phyloP scores from a whole-genome alignment of 2,329 filamentous ascomycete genomes.

The Achaetomium macrosporum region DNA sequence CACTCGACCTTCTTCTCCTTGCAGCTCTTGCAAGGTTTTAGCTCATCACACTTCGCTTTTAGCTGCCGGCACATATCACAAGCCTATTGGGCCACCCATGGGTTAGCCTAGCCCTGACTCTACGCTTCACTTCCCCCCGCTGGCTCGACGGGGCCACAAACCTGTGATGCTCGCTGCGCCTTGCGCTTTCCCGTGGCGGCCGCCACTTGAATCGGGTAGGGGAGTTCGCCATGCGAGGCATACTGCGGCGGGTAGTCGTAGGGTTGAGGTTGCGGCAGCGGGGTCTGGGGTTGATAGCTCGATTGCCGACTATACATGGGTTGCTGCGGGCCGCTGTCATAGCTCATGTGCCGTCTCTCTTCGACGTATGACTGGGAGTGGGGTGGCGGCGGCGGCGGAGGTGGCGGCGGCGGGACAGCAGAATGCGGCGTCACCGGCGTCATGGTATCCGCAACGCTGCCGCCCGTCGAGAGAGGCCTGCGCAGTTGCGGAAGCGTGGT shows the following conservation, averaged over 20 bases:
- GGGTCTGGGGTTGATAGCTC: conserved; percentile 38
- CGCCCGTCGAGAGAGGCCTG: conserved; percentile 49
- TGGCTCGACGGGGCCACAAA: conserved; percentile 25
- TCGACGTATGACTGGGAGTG: conserved; percentile 38
- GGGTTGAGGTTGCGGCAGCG: conserved; percentile 33
- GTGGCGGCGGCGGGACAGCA: conserved; percentile 21
- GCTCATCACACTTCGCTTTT: conserved; percentile 90
- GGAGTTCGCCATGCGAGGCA: conserved; percentile 33
- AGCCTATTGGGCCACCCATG: conserved; percentile 49
- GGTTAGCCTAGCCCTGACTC: neutral
- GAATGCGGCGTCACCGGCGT: conserved; percentile 33
- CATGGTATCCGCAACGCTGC: conserved; percentile 33
- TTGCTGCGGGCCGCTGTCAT: conserved; percentile 41
- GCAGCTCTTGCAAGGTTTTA: conserved; percentile 77
- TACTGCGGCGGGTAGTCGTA: conserved; percentile 31
- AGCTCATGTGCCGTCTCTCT: conserved; percentile 48
- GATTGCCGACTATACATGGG: conserved; percentile 35
- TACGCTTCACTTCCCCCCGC: neutral
- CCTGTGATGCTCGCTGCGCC: conserved; percentile 60
- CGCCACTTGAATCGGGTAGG: conserved; percentile 38
- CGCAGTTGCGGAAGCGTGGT: conserved; percentile 38
- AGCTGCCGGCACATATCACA: conserved; percentile 84
- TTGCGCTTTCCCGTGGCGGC: conserved; percentile 51
- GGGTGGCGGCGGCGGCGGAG: conserved; percentile 19
- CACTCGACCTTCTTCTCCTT: conserved; percentile 79